Evolutionary conservation across 2,329 filamentous ascomycete species (phyloP).

Genomic region (Coccinonectria pachysandricola): DNA sequence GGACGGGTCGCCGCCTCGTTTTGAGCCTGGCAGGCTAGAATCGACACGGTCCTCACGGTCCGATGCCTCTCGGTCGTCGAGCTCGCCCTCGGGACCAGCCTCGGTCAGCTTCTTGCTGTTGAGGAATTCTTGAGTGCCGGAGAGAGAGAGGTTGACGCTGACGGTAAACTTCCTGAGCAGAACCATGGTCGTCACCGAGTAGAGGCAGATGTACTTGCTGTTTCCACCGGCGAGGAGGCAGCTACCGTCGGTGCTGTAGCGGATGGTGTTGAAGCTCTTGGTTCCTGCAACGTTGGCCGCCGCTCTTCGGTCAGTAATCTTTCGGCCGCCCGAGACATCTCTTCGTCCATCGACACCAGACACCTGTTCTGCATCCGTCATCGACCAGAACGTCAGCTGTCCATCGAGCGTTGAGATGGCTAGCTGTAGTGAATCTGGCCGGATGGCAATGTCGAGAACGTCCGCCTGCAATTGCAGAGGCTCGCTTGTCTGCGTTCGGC

Average conservation of each 20-base stretch:
- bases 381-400: slow-evolving; percentile 88
- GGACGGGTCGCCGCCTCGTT: slow-evolving; percentile 73
- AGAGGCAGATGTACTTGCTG: slow-evolving; percentile 97
- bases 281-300: slow-evolving; percentile 85
- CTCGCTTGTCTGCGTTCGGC: slow-evolving; percentile 87
- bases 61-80: slow-evolving; percentile 81
- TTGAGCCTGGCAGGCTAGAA: slow-evolving; percentile 70
- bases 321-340: slow-evolving; percentile 87
- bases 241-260: slow-evolving; percentile 84
- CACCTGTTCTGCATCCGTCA: slow-evolving; percentile 78
- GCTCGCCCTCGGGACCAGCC: slow-evolving; percentile 71
- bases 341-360: slow-evolving; percentile 79
- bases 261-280: slow-evolving; percentile 80
- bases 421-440: slow-evolving; percentile 84
- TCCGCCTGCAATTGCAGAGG: slow-evolving; percentile 87
- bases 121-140: slow-evolving; percentile 92
- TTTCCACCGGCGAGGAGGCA: slow-evolving; percentile 87
- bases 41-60: slow-evolving; percentile 81
- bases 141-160: slow-evolving; percentile 87
- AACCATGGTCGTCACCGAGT: slow-evolving; percentile 87
- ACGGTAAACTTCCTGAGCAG: slow-evolving; percentile 93
- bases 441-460: slow-evolving; percentile 73
- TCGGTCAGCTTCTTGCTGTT: slow-evolving; percentile 90
- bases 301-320: slow-evolving; percentile 75
- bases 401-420: slow-evolving; percentile 90